Evolutionary conservation across 805 yeast genomes (phyloP).

Genomic region (Yamadazyma tumulicola): DNA sequence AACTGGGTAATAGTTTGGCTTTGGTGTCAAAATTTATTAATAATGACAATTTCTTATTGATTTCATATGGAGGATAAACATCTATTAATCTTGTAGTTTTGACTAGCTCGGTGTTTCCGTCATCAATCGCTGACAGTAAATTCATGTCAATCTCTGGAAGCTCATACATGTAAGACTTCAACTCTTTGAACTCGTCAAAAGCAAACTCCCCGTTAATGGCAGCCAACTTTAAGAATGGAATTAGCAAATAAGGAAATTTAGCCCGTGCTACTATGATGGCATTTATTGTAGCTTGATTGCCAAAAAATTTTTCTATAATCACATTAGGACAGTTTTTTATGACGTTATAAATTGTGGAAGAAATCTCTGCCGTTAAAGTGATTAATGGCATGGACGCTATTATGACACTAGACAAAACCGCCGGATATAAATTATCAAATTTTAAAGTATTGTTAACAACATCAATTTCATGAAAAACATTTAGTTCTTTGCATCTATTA

Average conservation of each 20-base stretch:
- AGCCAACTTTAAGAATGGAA: constrained; percentile 58
- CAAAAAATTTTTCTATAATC: constrained; percentile 44
- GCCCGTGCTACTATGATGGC: constrained; percentile 57
- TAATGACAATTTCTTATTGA: constrained; percentile 43
- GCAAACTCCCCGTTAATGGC: constrained; percentile 68
- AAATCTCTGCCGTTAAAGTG: constrained; percentile 42
- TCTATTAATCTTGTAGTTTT: constrained; percentile 46
- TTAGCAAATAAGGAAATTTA: constrained; percentile 66
- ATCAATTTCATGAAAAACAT: constrained; percentile 45
- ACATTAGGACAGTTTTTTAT: constrained; percentile 44
- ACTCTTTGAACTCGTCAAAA: constrained; percentile 51
- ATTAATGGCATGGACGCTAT: constrained; percentile 48
- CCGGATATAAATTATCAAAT: constrained; percentile 50
- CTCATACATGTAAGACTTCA: constrained; percentile 60
- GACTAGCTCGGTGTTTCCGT: constrained; percentile 50
- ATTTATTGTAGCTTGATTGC: constrained; percentile 40
- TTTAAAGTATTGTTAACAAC: constrained; percentile 40
- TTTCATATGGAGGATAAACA: constrained; percentile 56
- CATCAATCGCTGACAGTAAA: constrained; percentile 44
- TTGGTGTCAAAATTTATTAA: constrained; percentile 50
- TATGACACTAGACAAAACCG: constrained; percentile 45
- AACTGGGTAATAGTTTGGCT: constrained; percentile 65
- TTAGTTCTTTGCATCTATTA: constrained; percentile 31
- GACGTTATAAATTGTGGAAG: constrained; percentile 40
- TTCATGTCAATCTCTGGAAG: constrained; percentile 38